Base-by-base conservation (phyloP, 192 early-diverging fungal genomes). In the Gaertneriomyces sp. region DNA sequence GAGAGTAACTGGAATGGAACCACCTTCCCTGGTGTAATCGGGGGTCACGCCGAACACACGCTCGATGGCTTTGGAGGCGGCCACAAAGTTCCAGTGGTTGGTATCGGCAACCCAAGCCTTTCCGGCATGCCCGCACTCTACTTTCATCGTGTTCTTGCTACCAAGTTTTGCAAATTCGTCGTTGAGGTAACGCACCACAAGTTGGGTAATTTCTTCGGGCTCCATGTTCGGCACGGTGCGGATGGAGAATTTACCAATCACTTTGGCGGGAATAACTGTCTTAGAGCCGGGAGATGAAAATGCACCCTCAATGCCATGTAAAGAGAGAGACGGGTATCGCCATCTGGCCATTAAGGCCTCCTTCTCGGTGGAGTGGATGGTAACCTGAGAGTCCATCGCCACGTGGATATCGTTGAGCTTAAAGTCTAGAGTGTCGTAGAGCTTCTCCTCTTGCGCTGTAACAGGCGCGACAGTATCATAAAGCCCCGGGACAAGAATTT, bases 171-270 rank as follows among this genome's bases (percentile, higher is more conserved):
- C 84, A 81, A 96, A 96, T 77, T 96, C 94, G n/a, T 69, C 79
- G 0, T 86, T 74, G 49, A 95, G 70, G 70, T 89, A 88, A 61
- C 86, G 76, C 50, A 78, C 80, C 10, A 97, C 94, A 17, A 87
- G 73, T 66, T 83, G 75, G 57, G 87, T 81, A 50, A 98, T 85
- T 64, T 83, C 76, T 57, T 88, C 87, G 41, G 90, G 91, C n/a
- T 90, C 83, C 88, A 68, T 68, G 58, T 68, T 87, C 66, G 95
- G 75, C 45, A 98, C 96, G 4, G 86, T 89, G 73, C 96, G 92
- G 78, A 98, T 93, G 42, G 93, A 96, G 85, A 98, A 98, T 85
- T 98, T 98, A 68, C 96, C 96, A 64, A 87, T 87, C 54, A 97
- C 95, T 62, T 89, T 87, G 43, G 94, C 91, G 17, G 96, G 96